A percentile compares a stretch with the other conserved stretches of the same genome.
phyloP scores from a whole-genome alignment of 2,329 filamentous ascomycete genomes.

The Scedosporium minutisporum region DNA sequence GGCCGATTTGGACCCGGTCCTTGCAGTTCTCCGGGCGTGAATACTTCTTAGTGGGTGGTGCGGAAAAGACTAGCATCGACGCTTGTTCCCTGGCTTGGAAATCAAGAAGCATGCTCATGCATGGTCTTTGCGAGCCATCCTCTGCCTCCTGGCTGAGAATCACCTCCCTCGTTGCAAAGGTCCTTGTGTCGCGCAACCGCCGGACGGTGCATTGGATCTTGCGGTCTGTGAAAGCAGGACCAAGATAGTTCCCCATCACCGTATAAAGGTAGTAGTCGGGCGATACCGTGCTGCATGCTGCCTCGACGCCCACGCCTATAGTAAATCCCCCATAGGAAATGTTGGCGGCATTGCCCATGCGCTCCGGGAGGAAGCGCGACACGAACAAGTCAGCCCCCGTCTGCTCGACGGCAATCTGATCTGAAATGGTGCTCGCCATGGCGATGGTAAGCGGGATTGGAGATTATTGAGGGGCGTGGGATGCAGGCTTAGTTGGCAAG shows the following conservation, averaged over 20 bases:
- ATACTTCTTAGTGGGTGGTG: conserved; percentile 21
- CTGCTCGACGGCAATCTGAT: conserved; percentile 3
- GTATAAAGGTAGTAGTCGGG: conserved; percentile 29
- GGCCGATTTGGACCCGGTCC: conserved; percentile 9
- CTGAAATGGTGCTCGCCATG: conserved; percentile 8
- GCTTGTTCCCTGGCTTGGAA: conserved; percentile 28
- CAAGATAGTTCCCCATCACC: conserved; percentile 29
- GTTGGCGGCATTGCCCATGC: conserved; percentile 21
- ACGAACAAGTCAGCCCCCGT: conserved; percentile 11
- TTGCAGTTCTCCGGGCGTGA: conserved; percentile 13
- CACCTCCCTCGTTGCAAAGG: conserved; percentile 32
- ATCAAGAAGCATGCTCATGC: conserved; percentile 29
- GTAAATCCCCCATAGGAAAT: conserved; percentile 31
- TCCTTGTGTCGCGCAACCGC: conserved; percentile 27
- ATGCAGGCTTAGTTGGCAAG: no score
- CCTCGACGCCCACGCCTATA: conserved; percentile 24
- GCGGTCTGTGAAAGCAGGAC: conserved; percentile 27
- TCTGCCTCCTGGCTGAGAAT: conserved; percentile 26
- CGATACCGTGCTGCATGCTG: conserved; percentile 25
- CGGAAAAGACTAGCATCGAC: conserved; percentile 25
- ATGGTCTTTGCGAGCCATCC: conserved; percentile 20
- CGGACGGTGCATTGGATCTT: conserved; percentile 22
- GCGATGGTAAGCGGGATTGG: not conserved
- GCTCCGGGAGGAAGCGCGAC: conserved; percentile 17
- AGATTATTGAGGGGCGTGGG: conserved; percentile 9